A percentile compares a stretch with the other conserved stretches of the same genome.
phyloP scores from a whole-genome alignment of 140 eudicot species.

The Flaveria floridana region DNA sequence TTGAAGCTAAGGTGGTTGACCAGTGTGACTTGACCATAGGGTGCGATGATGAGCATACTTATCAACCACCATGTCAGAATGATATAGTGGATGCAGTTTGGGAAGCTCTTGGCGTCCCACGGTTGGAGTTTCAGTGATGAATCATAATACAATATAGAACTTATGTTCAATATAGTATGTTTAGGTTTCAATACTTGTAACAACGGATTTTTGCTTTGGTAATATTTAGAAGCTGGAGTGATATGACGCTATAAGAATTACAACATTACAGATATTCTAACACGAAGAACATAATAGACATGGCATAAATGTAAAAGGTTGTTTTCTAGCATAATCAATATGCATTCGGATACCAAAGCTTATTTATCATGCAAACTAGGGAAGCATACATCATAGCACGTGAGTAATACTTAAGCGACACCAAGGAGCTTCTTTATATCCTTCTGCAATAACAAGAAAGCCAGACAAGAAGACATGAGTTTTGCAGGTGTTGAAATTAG shows the following conservation, averaged over 20 bases:
- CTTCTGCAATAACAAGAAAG: conserved; percentile 42
- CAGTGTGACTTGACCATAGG: conserved; percentile 8
- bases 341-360: conserved; percentile 11
- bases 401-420: conserved; percentile 16
- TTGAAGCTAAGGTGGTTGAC: neutral
- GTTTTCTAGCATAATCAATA: too few species aligned
- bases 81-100: conserved; percentile 21
- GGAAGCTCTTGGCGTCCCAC: conserved; percentile 7
- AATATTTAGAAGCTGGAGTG: neutral
- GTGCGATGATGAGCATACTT: neutral
- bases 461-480: neutral
- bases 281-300: neutral
- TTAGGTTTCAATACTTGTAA: neutral
- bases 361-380: conserved; percentile 14
- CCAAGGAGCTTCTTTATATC: conserved; percentile 54
- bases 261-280: neutral
- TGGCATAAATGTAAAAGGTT: neutral
- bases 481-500: neutral
- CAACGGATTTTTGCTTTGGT: neutral
- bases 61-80: conserved; percentile 18
- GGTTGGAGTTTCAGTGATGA: neutral
- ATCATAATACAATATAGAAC: neutral
- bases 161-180: neutral
- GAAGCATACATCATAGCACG: neutral
- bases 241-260: neutral